These are phyloP conservation scores for Diospyros kaki DNA, from an alignment of 148 eudicot genomes.

Conservation along the genomic window DNA sequence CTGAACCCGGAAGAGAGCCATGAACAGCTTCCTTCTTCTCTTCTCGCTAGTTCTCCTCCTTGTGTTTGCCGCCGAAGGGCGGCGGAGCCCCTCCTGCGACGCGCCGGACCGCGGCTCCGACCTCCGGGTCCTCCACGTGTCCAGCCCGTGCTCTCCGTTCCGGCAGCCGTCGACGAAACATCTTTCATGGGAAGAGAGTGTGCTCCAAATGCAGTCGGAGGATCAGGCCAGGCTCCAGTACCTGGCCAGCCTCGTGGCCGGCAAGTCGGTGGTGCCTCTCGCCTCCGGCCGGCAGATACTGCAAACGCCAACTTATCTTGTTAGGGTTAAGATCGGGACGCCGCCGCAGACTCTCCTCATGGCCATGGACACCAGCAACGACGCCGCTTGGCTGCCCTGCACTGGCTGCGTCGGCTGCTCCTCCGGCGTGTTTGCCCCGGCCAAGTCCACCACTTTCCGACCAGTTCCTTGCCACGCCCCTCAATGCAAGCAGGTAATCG, in stretches of 20 bases:
- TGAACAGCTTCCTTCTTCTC: constrained; percentile 25
- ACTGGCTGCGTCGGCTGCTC: constrained; percentile 69
- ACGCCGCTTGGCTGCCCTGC: constrained; percentile 83
- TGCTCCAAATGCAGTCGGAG: constrained; percentile 44
- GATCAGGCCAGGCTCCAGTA: constrained; percentile 57
- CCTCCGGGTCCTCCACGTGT: constrained; percentile 50
- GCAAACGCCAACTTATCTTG: constrained; percentile 74
- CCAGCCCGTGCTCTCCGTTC: constrained; percentile 68
- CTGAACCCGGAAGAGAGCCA: constrained; percentile 7
- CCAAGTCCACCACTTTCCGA: constrained; percentile 49
- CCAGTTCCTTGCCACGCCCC: constrained; percentile 40
- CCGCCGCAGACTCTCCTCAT: constrained; percentile 65
- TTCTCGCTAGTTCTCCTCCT: constrained; percentile 10
- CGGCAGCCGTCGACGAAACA: constrained; percentile 14
- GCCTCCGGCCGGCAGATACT: constrained; percentile 60
- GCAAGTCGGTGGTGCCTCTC: constrained; percentile 47
- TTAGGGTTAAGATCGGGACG: constrained; percentile 66
- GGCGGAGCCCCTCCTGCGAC: constrained; percentile 10
- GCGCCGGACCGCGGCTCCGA: constrained; percentile 32
- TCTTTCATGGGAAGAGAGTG: constrained; percentile 65
- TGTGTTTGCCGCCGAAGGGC: constrained; percentile 18
- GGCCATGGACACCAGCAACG: constrained; percentile 84
- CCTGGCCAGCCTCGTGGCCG: constrained; percentile 58
- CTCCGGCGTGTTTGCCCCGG: constrained; percentile 34
- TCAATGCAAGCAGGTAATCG: constrained; percentile 60